A percentile compares a stretch with the other conserved stretches of the same genome.
These are phyloP conservation scores for Fonsecaea nubica DNA, from an alignment of 2,329 filamentous ascomycete genomes.

Conservation along the genomic window DNA sequence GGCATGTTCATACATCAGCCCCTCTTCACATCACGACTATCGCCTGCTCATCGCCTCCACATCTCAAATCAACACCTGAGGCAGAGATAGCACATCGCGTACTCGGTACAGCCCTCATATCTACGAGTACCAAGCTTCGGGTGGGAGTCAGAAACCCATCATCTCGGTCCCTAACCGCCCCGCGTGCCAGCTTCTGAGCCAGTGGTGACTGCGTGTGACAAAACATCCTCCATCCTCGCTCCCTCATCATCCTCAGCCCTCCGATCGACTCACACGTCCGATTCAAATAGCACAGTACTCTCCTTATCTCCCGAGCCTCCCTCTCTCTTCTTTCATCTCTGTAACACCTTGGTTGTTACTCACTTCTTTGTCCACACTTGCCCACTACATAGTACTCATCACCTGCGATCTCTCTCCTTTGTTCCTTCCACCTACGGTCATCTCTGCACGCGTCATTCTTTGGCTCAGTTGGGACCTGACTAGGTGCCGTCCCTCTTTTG, in stretches of 20 bases:
- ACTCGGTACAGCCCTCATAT: background rate
- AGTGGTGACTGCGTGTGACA: slow-evolving; percentile 17
- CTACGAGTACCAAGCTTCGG: background rate
- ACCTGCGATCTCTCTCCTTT: slow-evolving; percentile 25
- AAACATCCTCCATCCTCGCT: slow-evolving; percentile 4
- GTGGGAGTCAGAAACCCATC: slow-evolving; percentile 1
- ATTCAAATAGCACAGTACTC: slow-evolving; percentile 10
- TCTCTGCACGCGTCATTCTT: slow-evolving; percentile 28
- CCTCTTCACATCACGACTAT: background rate
- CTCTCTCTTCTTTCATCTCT: slow-evolving; percentile 15
- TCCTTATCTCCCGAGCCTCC: background rate
- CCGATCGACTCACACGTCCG: background rate
- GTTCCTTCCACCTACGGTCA: slow-evolving; percentile 21
- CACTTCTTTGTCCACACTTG: slow-evolving; percentile 16
- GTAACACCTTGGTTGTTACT: slow-evolving; percentile 16
- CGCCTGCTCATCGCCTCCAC: background rate
- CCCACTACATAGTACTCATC: slow-evolving; percentile 8
- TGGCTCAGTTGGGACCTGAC: background rate
- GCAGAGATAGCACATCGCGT: background rate
- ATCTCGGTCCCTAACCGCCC: slow-evolving; percentile 1
- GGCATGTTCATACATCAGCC: slow-evolving; percentile 1
- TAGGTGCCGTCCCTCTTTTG: slow-evolving; percentile 3
- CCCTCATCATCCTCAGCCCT: slow-evolving; percentile 14
- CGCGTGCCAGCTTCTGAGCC: slow-evolving; percentile 5
- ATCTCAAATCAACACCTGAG: background rate